Conservation (phyloP, 176 grass and related monocot species). For the Triticum urartu region DNA sequence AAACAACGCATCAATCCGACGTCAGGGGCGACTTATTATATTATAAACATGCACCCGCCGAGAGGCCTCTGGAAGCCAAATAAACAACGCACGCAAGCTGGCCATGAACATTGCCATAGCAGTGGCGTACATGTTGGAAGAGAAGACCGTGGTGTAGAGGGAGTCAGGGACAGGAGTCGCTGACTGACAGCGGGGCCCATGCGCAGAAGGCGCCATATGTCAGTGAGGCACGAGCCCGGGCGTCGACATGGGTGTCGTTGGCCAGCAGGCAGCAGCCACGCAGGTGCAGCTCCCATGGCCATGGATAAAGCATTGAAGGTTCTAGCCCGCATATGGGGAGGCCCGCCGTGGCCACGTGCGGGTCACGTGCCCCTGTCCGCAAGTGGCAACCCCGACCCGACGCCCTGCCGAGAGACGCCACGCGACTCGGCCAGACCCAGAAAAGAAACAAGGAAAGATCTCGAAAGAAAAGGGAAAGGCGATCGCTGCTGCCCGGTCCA, state of each 20-base stretch:
- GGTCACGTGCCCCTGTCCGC: neutral
- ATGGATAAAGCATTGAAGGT: neutral
- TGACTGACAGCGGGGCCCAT: neutral
- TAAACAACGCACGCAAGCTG: neutral
- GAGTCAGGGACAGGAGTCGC: neutral
- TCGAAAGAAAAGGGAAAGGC: neutral
- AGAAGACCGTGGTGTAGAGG: too few relatives aligned
- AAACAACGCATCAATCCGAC: too few relatives aligned
- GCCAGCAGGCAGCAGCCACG: neutral
- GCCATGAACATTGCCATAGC: neutral
- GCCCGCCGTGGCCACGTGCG: neutral
- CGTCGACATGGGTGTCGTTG: neutral
- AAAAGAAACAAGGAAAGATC: neutral
- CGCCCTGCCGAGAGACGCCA: neutral
- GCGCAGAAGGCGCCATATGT: neutral
- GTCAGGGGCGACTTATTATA: neutral
- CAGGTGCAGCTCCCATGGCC: neutral
- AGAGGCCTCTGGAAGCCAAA: neutral
- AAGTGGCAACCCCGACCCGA: neutral
- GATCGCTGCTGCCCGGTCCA: too few relatives aligned
- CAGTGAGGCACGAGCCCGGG: neutral
- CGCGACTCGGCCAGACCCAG: neutral
- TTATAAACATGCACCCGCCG: neutral
- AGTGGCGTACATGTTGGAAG: too few relatives aligned
- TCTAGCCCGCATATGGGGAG: neutral